Evolutionary conservation across 2,329 filamentous ascomycete species (phyloP).

Genomic region (Stachybotrys echinatus): DNA sequence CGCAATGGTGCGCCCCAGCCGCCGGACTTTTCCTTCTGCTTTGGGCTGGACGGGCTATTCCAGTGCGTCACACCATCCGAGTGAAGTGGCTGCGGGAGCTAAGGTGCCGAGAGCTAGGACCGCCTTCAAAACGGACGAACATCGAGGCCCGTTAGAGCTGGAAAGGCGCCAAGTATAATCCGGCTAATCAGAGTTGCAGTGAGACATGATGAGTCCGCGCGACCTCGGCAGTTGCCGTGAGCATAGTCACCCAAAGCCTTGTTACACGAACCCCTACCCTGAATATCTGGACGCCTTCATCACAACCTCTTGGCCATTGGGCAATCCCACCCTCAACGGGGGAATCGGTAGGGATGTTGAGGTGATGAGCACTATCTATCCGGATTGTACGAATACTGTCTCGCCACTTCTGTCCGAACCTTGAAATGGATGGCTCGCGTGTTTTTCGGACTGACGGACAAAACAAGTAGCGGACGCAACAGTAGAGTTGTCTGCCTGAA

Average conservation of each 20-base stretch:
- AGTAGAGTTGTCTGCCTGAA: no score
- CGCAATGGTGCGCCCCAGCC: not conserved
- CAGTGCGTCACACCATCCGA: not conserved
- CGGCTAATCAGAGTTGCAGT: no score
- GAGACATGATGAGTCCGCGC: not conserved
- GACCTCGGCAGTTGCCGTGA: not conserved
- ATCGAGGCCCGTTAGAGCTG: no score
- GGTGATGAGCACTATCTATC: not conserved
- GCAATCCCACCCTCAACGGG: not conserved
- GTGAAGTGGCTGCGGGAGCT: not conserved
- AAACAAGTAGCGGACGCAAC: no score
- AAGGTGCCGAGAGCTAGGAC: not conserved
- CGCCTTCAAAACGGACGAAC: not conserved
- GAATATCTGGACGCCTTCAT: no score
- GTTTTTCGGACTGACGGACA: no score
- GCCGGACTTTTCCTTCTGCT: not conserved
- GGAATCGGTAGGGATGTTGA: not conserved
- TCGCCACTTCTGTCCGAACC: not conserved
- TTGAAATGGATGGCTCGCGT: not conserved
- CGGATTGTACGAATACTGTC: not conserved
- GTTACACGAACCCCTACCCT: not conserved
- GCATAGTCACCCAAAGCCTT: not conserved
- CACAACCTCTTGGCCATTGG: no score
- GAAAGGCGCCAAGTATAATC: no score
- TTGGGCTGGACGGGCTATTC: not conserved